Evolutionary conservation across 768 basidiomycete species (phyloP).

Genomic region (Imleria badia): DNA sequence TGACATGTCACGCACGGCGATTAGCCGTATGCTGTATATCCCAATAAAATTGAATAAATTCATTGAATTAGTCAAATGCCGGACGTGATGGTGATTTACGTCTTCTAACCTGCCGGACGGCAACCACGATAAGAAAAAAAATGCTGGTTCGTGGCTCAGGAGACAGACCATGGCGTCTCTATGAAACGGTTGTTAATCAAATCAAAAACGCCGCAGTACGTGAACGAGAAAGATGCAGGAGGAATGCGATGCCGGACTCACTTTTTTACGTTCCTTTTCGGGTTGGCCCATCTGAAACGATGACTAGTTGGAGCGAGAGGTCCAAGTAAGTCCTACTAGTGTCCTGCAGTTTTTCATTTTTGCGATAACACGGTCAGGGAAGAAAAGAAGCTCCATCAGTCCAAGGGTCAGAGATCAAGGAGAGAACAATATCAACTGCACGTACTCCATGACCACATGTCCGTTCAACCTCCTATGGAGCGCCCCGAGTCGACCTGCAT

Average conservation of each 20-base stretch:
- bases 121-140: conserved; percentile 1
- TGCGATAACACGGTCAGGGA: conserved; percentile 18
- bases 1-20: conserved; percentile 2
- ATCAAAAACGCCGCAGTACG: conserved; percentile 8
- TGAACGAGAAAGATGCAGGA: neutral
- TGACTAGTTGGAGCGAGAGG: neutral
- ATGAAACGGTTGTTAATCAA: conserved; percentile 4
- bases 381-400: conserved; percentile 14
- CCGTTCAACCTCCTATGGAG: neutral
- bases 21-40: neutral
- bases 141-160: neutral
- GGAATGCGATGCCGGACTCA: conserved; percentile 6
- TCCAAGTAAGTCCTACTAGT: neutral
- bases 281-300: neutral
- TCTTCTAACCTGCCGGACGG: conserved; percentile 9
- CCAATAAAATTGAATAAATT: neutral
- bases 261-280: conserved; percentile 20
- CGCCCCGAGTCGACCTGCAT: neutral
- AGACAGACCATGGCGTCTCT: neutral
- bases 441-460: neutral
- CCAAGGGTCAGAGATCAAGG: conserved; percentile 2
- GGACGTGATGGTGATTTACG: conserved; percentile 15
- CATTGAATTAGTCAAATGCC: neutral
- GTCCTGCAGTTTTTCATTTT: conserved; percentile 16
- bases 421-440: neutral